These are phyloP conservation scores for Aspergillus felis DNA, from an alignment of 2,329 filamentous ascomycete species.

Conservation along the genomic window DNA sequence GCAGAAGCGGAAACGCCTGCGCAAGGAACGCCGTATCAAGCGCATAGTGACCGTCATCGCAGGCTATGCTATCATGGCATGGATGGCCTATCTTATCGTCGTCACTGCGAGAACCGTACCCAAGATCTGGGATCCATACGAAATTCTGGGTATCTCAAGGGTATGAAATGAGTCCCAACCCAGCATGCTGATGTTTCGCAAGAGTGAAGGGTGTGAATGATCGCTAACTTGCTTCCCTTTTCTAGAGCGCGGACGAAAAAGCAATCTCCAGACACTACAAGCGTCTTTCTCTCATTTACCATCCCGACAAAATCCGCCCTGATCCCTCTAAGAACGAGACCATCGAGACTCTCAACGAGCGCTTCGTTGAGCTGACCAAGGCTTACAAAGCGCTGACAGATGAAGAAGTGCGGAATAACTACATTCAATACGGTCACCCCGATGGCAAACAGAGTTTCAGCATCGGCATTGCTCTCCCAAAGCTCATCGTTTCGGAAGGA, in stretches of 20 bases:
- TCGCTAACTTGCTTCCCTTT: conserved; percentile 2
- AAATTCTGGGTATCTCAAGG: conserved; percentile 82
- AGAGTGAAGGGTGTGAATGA: background rate
- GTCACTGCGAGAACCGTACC: conserved; percentile 67
- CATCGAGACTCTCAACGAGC: conserved; percentile 73
- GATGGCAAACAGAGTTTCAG: conserved; percentile 98
- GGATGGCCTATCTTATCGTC: conserved; percentile 87
- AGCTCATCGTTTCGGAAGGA: conserved; percentile 87
- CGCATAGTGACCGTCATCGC: conserved; percentile 69
- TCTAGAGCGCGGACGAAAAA: conserved; percentile 75
- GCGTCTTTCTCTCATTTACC: conserved; percentile 76
- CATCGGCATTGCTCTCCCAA: conserved; percentile 92
- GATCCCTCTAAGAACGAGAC: conserved; percentile 88
- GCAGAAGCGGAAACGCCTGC: conserved; percentile 80
- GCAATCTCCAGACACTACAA: conserved; percentile 91
- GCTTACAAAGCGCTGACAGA: conserved; percentile 97
- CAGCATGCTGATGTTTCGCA: background rate
- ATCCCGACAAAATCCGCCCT: conserved; percentile 88
- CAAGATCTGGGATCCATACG: conserved; percentile 95
- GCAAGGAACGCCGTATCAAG: conserved; percentile 85
- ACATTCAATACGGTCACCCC: conserved; percentile 89
- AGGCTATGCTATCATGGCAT: conserved; percentile 80
- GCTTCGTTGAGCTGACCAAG: conserved; percentile 93
- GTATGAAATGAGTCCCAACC: conserved; percentile 43
- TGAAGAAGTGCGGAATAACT: conserved; percentile 96